These are phyloP conservation scores for Neurospora terricola DNA, from an alignment of 495 filamentous ascomycete species.

Conservation along the genomic window DNA sequence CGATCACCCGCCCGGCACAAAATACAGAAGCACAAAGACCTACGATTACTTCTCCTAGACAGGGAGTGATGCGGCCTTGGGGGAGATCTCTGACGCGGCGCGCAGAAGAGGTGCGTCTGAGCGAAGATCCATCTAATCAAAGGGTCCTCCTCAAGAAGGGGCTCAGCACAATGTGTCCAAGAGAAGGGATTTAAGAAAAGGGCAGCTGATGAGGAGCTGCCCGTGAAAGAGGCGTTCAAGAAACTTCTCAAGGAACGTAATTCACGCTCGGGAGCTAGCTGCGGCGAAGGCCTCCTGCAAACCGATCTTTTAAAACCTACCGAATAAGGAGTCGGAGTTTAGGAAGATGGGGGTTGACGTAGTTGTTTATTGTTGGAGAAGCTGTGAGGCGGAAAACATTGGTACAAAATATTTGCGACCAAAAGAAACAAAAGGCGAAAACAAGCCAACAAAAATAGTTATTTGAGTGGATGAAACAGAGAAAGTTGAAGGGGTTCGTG, in stretches of 20 bases:
- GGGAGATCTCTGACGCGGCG: not conserved
- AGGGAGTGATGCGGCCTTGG: not conserved
- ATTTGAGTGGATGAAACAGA: not conserved
- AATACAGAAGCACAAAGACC: conserved; percentile 26
- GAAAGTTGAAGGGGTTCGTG: not conserved
- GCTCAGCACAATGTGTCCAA: not conserved
- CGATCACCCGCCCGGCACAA: conserved; percentile 42
- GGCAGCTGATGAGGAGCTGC: no score
- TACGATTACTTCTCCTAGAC: conserved; percentile 6
- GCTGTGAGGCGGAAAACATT: not conserved
- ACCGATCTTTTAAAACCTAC: not conserved
- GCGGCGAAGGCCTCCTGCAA: no score
- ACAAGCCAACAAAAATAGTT: not conserved
- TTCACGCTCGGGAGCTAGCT: no score
- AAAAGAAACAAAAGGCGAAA: not conserved
- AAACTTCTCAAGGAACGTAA: no score
- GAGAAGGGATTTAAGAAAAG: no score
- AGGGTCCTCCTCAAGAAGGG: not conserved
- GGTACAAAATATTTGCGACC: not conserved
- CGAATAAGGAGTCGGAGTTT: not conserved
- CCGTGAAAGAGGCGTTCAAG: no score
- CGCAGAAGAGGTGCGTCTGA: not conserved
- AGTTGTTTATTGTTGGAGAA: not conserved
- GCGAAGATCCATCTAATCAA: not conserved
- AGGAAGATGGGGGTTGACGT: not conserved